Conservation (phyloP, 2,329 filamentous ascomycete species). For the Clonostachys chloroleuca region DNA sequence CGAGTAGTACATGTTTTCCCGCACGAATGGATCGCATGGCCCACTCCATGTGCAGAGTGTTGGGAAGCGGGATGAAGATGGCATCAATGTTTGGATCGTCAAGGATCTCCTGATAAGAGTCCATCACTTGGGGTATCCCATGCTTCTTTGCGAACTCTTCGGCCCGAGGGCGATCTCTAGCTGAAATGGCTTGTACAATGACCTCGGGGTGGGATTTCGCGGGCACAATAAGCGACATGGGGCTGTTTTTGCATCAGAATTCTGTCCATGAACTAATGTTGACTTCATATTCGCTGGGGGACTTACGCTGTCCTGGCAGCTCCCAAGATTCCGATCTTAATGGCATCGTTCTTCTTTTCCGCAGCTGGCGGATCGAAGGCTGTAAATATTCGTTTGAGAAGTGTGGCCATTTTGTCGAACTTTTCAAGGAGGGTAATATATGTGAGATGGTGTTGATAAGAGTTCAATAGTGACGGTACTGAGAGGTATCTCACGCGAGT, state of each 20-base stretch:
- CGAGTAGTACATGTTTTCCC: constrained; percentile 48
- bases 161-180: constrained; percentile 40
- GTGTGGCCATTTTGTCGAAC: not conserved
- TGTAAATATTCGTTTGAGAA: not conserved
- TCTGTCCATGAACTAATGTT: not conserved
- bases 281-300: not conserved
- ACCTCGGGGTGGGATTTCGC: constrained; percentile 49
- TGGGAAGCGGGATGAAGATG: constrained; percentile 42
- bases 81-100: constrained; percentile 33
- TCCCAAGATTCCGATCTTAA: constrained; percentile 35
- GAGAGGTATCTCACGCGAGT: no score
- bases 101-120: constrained; percentile 34
- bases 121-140: constrained; percentile 41
- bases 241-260: constrained; percentile 15
- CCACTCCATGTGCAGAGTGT: constrained; percentile 36
- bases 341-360: constrained; percentile 10
- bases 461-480: no score
- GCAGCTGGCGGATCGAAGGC: not conserved
- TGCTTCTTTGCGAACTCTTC: constrained; percentile 44
- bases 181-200: constrained; percentile 45
- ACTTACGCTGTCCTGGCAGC: constrained; percentile 31
- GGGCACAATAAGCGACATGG: constrained; percentile 36
- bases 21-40: constrained; percentile 34
- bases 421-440: no score
- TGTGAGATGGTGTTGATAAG: no score